Percentiles rank a stretch among this genome's conserved stretches.
phyloP scores from a whole-genome alignment of 805 yeast genomes.

The Candida awuae region DNA sequence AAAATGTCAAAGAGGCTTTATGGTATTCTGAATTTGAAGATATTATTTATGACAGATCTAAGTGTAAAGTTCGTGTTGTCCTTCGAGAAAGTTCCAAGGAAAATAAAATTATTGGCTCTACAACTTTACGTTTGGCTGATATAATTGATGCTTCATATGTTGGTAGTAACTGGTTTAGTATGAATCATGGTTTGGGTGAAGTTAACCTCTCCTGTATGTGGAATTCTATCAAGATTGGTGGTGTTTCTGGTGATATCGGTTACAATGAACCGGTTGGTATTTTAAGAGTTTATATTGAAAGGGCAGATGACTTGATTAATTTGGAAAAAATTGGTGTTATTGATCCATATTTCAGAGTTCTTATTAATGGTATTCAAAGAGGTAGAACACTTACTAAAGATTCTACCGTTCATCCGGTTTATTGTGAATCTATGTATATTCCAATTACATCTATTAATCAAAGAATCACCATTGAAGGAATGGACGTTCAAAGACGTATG shows the following conservation, averaged over 20 bases:
- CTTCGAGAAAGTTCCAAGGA: constrained; percentile 57
- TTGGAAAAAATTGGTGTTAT: constrained; percentile 83
- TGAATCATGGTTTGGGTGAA: constrained; percentile 64
- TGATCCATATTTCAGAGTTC: constrained; percentile 82
- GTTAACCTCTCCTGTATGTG: constrained; percentile 62
- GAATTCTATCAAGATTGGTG: constrained; percentile 75
- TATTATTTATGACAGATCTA: constrained; percentile 60
- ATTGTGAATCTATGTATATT: constrained; percentile 76
- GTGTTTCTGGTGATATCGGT: constrained; percentile 64
- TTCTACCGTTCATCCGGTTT: constrained; percentile 68
- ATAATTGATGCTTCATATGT: constrained; percentile 71
- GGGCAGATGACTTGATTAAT: constrained; percentile 70
- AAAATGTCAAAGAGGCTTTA: constrained; percentile 56
- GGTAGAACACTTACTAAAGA: constrained; percentile 68
- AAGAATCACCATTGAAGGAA: constrained; percentile 73
- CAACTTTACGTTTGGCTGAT: constrained; percentile 50
- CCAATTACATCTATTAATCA: constrained; percentile 81
- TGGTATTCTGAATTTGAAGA: constrained; percentile 56
- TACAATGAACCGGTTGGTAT: constrained; percentile 95
- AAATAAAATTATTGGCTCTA: constrained; percentile 49
- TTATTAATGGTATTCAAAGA: constrained; percentile 67
- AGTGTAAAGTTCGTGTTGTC: constrained; percentile 57
- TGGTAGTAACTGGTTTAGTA: constrained; percentile 69
- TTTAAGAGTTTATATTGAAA: constrained; percentile 60
- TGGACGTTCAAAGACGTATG: constrained; percentile 80